Conservation (phyloP, 192 early-diverging fungal genomes). For the Obelidium mucronatum region DNA sequence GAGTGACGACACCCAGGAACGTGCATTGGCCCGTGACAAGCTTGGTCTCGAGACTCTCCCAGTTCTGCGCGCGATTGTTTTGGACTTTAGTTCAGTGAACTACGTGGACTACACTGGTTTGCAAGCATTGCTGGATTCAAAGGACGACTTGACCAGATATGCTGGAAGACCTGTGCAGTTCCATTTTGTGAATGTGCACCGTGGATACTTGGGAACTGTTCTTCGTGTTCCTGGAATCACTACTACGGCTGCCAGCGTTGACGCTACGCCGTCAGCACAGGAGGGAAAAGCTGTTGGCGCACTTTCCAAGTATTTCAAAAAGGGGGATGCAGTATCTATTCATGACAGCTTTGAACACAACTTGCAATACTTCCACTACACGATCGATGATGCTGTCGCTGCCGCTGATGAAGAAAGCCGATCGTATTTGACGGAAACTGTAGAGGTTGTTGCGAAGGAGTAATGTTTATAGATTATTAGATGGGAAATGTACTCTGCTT, state of each 20-base stretch:
- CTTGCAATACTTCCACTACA: slow-evolving; percentile 29
- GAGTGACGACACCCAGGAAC: slow-evolving; percentile 48
- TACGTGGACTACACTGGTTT: slow-evolving; percentile 84
- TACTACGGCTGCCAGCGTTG: background rate
- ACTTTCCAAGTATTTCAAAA: background rate
- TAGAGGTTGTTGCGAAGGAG: too few species aligned
- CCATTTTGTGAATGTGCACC: slow-evolving; percentile 60
- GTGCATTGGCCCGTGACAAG: background rate
- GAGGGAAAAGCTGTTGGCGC: background rate
- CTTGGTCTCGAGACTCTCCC: slow-evolving; percentile 23
- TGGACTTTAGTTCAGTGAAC: slow-evolving; percentile 84
- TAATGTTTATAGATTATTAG: too few species aligned
- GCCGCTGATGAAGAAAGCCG: slow-evolving; percentile 10
- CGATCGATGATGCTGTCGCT: slow-evolving; percentile 39
- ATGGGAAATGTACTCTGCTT: too few species aligned
- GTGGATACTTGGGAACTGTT: slow-evolving; percentile 32
- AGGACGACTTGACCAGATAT: slow-evolving; percentile 63
- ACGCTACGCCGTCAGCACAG: background rate
- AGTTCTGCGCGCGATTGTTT: slow-evolving; percentile 71
- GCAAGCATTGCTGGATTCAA: slow-evolving; percentile 74
- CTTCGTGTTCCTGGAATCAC: background rate
- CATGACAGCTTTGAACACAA: background rate
- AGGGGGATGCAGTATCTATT: background rate
- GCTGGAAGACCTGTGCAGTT: slow-evolving; percentile 56
- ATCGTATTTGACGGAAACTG: too few species aligned